Conservation (phyloP, 2,329 filamentous ascomycete genomes). For the Magnaporthiopsis poae region DNA sequence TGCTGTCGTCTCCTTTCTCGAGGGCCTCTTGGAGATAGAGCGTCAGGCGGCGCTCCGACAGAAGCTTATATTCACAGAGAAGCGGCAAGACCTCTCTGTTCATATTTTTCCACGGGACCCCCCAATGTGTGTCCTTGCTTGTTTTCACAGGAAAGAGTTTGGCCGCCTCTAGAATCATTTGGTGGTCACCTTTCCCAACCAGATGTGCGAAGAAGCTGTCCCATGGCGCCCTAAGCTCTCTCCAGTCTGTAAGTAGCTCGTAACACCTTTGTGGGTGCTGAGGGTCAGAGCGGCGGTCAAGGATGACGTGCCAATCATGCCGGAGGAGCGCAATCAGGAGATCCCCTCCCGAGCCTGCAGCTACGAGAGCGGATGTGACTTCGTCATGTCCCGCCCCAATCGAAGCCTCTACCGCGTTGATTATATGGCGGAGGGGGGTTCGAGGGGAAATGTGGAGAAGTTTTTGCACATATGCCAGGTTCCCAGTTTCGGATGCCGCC, state of each 20-base stretch:
- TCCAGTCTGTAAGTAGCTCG: background rate
- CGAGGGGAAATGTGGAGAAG: too few species aligned
- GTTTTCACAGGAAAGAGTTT: background rate
- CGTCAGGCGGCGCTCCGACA: background rate
- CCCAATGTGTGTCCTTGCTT: background rate
- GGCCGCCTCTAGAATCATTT: background rate
- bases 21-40: background rate
- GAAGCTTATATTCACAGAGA: background rate
- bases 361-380: background rate
- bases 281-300: background rate
- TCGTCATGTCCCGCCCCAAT: background rate
- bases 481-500: background rate
- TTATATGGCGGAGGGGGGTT: too few species aligned
- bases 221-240: background rate
- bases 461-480: background rate
- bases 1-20: background rate
- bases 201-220: background rate
- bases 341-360: background rate
- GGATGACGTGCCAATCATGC: background rate
- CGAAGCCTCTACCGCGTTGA: background rate
- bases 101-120: background rate
- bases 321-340: background rate
- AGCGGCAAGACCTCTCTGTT: background rate
- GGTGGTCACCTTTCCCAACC: background rate
- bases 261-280: background rate